Base-by-base conservation (phyloP, 2,329 filamentous ascomycete genomes). In the Colletotrichum siamense region DNA sequence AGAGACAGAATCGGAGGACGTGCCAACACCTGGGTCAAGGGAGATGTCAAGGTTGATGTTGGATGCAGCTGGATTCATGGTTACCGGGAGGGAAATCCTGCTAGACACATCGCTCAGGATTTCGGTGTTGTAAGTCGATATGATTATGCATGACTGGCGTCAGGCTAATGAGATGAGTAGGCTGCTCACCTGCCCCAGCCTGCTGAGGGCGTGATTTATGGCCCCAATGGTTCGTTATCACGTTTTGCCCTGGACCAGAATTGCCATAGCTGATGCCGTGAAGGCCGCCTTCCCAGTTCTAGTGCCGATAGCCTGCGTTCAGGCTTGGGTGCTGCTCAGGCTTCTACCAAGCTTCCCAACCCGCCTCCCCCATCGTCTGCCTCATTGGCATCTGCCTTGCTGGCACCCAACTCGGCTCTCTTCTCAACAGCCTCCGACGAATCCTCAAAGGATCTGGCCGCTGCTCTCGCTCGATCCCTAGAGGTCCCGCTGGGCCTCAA, bases 1-100 rank as follows among this genome's bases (percentile, higher is more conserved):
- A 69, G 77, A 55, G 62, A 78, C 62, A 70, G 78, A 32, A 65
- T 76, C 55, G 71, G 78, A 36, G 77, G 78, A 44, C 73, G 73
- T 24, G 74, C 69, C 34, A 73, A 64, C 8, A 79, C 76, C 7
- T 76, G 74, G 74, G 49, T 66, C 16, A 76, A 74, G 49, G 65
- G 74, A 36, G 49, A 69, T n/a, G 70, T 73, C 59, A 76, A 76
- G 61, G 61, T 76, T 39, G 74, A 76, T 26, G 44, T 76, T 8
- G 74, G 74, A 39, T 76, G 74, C 30, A 76, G 74, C 71, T 76
- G 74, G 74, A 76, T 76, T 9, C 74, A 76, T 12, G 74, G 74
- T 15, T 76, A 74, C 59, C 34, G 36, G 36, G 74, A 76, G 61
- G 71, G 74, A 24, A 76, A 76, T 9, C 74, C 74, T 16, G 71